These are phyloP conservation scores for Zalaria obscura DNA, from an alignment of 2,329 filamentous ascomycete genomes.

Conservation along the genomic window DNA sequence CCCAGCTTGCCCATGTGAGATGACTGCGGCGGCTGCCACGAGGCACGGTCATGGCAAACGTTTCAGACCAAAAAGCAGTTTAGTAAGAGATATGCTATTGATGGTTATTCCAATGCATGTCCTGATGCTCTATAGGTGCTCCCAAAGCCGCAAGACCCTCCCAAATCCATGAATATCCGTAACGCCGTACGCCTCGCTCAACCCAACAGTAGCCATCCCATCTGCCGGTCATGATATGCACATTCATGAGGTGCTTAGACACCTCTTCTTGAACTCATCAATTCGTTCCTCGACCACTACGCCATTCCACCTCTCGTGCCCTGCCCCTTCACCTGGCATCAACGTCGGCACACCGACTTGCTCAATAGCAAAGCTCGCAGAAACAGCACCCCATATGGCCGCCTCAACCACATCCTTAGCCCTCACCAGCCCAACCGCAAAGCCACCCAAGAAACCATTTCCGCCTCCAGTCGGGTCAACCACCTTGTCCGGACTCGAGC, in stretches of 20 bases:
- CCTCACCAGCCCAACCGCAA: slow-evolving; percentile 41
- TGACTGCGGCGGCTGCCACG: too few species aligned
- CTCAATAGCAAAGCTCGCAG: slow-evolving; percentile 87
- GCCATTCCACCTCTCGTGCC: slow-evolving; percentile 33
- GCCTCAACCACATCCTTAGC: slow-evolving; percentile 51
- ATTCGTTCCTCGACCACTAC: slow-evolving; percentile 27
- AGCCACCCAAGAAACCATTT: slow-evolving; percentile 66
- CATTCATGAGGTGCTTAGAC: too few species aligned
- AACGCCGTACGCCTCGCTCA: too few species aligned
- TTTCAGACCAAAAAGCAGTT: too few species aligned
- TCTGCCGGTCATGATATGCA: not conserved
- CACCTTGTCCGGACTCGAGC: slow-evolving; percentile 37
- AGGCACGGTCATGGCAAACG: too few species aligned
- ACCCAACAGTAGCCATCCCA: too few species aligned
- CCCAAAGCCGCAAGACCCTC: too few species aligned
- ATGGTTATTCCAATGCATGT: too few species aligned
- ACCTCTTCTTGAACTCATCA: slow-evolving; percentile 23
- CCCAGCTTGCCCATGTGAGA: too few species aligned
- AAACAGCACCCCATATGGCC: slow-evolving; percentile 62
- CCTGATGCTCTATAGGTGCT: too few species aligned
- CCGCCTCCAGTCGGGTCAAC: slow-evolving; percentile 92
- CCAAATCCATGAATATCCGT: too few species aligned
- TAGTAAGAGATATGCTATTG: too few species aligned
- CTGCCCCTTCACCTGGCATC: slow-evolving; percentile 2
- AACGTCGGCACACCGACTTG: slow-evolving; percentile 72